Conservation (phyloP, 2,329 filamentous ascomycete genomes). For the Dactylella cylindrospora region DNA sequence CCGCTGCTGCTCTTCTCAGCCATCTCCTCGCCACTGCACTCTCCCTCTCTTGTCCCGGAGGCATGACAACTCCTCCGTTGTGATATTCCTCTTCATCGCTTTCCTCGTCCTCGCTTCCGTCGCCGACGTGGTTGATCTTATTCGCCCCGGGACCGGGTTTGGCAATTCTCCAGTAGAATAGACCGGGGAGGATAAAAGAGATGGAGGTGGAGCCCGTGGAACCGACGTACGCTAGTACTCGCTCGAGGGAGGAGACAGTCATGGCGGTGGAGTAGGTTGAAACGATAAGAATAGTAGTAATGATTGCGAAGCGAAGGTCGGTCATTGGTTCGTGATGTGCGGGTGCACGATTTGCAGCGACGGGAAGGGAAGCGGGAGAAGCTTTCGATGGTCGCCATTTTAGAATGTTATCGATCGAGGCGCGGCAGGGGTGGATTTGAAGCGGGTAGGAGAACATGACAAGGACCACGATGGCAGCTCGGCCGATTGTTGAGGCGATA, state of each 20-base stretch:
- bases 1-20: conserved; percentile 72
- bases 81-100: conserved; percentile 57
- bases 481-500: conserved; percentile 83
- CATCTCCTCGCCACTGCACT: conserved; percentile 64
- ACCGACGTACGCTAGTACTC: conserved; percentile 91
- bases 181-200: conserved; percentile 89
- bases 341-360: conserved; percentile 49
- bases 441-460: conserved; percentile 96
- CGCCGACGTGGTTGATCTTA: conserved; percentile 86
- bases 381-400: conserved; percentile 73
- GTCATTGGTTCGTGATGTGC: conserved; percentile 66
- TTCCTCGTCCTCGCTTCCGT: conserved; percentile 63
- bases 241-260: conserved; percentile 84
- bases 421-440: conserved; percentile 92
- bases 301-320: conserved; percentile 81
- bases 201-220: conserved; percentile 93
- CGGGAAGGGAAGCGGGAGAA: conserved; percentile 4
- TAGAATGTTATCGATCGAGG: conserved; percentile 90
- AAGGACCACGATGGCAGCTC: conserved; percentile 90
- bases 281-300: conserved; percentile 83
- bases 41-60: conserved; percentile 59
- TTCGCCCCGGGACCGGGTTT: conserved; percentile 84
- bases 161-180: conserved; percentile 99
- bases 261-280: conserved; percentile 85
- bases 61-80: conserved; percentile 55